phyloP scores from a whole-genome alignment of 2,329 filamentous ascomycete genomes.

The Knoxdaviesia capensis region DNA sequence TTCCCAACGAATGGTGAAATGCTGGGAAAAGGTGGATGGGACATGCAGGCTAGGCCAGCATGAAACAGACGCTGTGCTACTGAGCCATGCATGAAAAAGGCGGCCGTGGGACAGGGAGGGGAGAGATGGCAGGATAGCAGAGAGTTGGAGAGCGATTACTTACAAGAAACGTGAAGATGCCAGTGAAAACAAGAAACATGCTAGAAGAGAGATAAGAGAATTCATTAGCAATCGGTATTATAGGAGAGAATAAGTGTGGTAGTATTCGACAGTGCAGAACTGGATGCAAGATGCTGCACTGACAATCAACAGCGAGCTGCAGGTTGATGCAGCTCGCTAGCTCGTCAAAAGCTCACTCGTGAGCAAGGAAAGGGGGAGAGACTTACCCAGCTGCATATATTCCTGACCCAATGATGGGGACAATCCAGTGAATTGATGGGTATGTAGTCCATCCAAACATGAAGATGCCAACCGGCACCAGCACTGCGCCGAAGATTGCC shows the following conservation, averaged over 20 bases:
- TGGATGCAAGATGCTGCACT: background rate
- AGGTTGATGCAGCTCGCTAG: background rate
- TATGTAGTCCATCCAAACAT: constrained; percentile 80
- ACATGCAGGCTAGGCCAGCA: too few species aligned
- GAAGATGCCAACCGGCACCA: constrained; percentile 69
- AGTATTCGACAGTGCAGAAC: background rate
- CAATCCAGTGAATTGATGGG: constrained; percentile 53
- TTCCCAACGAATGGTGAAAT: background rate
- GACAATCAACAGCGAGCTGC: background rate
- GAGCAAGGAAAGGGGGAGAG: constrained; percentile 1
- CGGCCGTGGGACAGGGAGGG: too few species aligned
- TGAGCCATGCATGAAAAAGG: too few species aligned
- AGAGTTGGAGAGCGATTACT: constrained; percentile 10
- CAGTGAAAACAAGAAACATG: constrained; percentile 58
- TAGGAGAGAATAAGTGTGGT: background rate
- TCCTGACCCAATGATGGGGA: constrained; percentile 50
- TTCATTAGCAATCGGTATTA: background rate
- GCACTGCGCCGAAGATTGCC: constrained; percentile 49
- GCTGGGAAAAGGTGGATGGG: too few species aligned
- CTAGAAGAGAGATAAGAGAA: constrained; percentile 19
- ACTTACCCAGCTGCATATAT: constrained; percentile 54
- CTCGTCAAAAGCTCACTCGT: background rate
- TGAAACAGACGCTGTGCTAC: too few species aligned
- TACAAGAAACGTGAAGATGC: constrained; percentile 78
- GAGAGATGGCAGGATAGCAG: too few species aligned